Evolutionary conservation across 352 stramenopile genomes (phyloP), one percentile per base, ranked within the genome.

Genomic region (Phytophthora fragariae): DNA sequence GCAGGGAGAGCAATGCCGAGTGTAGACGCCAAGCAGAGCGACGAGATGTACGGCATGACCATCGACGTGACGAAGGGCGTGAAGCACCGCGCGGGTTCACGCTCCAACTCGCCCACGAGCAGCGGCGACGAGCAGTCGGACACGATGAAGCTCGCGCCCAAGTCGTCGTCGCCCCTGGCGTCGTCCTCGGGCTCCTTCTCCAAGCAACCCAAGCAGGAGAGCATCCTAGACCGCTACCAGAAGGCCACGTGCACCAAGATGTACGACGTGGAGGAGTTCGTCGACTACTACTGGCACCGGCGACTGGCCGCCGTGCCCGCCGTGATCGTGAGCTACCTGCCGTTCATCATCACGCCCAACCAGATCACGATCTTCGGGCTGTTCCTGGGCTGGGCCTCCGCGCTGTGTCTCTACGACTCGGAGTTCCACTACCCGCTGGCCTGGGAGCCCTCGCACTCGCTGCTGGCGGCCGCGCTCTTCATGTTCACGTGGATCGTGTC

Each of bases 401-500:
- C 85, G 2, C 27, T 85, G 63, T 95, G 82, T 65, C 76, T 95
- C 19, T 95, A 93, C 56, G 88, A 95, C 78, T 91, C 88, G 68
- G 86, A 92, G 70, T 93, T 93, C 73, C 88, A 95, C 73, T 72
- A 78, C 31, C 88, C 86, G 50, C 71, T 93, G 19, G 83, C 72
- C 0, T 93, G 83, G 86, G 72, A 90, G 27, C 81, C 88, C 2
- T 82, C 65, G 31, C 41, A 79, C 31, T 93, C 88, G 69, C 75
- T 94, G 35, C 57, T 90, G 15, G 73, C 75, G 4, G 88, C 86
- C 6, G 69, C 70, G 19, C 19, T 86, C 35, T 71, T 95, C 62
- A 93, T 95, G 83, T 95, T 95, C 64, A 50, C 76, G 29, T 95
- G 88, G 88, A 95, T 95, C 72, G 86, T 95, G 14, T 94, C 87